These are phyloP conservation scores for Fagopyrum tataricum DNA, from an alignment of 148 eudicot species.

Conservation along the genomic window DNA sequence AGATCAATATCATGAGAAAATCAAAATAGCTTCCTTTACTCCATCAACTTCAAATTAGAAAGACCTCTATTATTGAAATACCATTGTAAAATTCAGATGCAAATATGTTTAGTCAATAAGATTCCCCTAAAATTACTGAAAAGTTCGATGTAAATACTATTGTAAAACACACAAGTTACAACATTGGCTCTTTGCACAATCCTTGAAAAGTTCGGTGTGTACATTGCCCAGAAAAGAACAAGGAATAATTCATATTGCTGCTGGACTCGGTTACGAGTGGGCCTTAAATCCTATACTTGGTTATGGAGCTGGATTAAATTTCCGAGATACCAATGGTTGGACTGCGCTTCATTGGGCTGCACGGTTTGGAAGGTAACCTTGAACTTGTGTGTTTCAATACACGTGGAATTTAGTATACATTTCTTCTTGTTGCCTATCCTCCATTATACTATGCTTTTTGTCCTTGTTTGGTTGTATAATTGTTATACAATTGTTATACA, in stretches of 20 bases:
- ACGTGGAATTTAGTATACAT: too few relatives aligned
- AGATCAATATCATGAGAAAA: neutral
- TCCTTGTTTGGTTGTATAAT: neutral
- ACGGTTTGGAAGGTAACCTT: conserved; percentile 73
- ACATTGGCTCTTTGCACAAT: too few relatives aligned
- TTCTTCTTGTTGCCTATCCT: too few relatives aligned
- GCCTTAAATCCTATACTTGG: conserved; percentile 68
- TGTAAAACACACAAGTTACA: too few relatives aligned
- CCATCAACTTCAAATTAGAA: neutral
- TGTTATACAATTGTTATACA: too few relatives aligned
- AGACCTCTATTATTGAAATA: neutral
- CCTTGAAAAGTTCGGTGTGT: conserved; percentile 18
- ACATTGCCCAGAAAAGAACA: conserved; percentile 78
- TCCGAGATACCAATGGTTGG: conserved; percentile 92
- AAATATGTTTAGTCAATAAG: neutral
- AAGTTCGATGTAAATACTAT: too few relatives aligned
- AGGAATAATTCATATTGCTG: conserved; percentile 88
- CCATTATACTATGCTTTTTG: neutral
- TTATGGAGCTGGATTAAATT: conserved; percentile 71
- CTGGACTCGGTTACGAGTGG: conserved; percentile 89
- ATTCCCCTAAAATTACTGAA: neutral
- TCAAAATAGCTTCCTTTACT: neutral
- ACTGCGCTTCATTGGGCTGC: conserved; percentile 99
- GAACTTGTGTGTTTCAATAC: too few relatives aligned
- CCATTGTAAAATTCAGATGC: neutral